Conservation (phyloP, 257 asterid species). For the Solanum pimpinellifolium region DNA sequence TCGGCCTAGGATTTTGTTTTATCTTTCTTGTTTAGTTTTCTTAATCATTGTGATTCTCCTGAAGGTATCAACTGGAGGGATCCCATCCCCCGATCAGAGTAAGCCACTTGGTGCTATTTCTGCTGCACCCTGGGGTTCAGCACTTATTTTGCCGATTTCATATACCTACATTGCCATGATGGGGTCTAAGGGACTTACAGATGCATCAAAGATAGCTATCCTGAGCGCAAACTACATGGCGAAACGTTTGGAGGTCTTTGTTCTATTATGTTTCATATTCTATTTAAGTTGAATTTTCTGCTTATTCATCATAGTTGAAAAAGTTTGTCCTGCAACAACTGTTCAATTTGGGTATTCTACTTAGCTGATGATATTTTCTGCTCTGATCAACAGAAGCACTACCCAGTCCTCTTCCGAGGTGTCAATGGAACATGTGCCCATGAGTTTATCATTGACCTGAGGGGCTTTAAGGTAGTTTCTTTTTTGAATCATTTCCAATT, state of each 20-base stretch:
- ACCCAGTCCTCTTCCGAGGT: constrained; percentile 93
- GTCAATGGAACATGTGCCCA: constrained; percentile 91
- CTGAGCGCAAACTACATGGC: constrained; percentile 95
- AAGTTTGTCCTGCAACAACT: background rate
- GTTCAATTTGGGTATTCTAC: background rate
- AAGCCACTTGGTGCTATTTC: constrained; percentile 89
- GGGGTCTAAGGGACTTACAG: constrained; percentile 90
- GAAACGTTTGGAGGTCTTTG: constrained; percentile 77
- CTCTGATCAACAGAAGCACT: constrained; percentile 51
- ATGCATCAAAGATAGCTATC: constrained; percentile 93
- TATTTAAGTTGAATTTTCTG: background rate
- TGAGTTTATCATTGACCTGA: constrained; percentile 86
- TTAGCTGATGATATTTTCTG: constrained; percentile 4
- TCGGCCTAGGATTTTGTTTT: background rate
- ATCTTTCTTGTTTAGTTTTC: background rate
- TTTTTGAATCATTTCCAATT: background rate
- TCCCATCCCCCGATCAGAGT: constrained; percentile 70
- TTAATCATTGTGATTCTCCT: background rate
- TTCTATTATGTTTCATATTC: background rate
- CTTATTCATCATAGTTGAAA: background rate
- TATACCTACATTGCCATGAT: constrained; percentile 95
- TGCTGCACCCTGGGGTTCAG: constrained; percentile 99
- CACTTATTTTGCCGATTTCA: constrained; percentile 93
- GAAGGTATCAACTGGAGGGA: constrained; percentile 86
- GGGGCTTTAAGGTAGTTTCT: constrained; percentile 71